Conservation (phyloP, 1,284 basidiomycete species). For the Naganishia liquefaciens region DNA sequence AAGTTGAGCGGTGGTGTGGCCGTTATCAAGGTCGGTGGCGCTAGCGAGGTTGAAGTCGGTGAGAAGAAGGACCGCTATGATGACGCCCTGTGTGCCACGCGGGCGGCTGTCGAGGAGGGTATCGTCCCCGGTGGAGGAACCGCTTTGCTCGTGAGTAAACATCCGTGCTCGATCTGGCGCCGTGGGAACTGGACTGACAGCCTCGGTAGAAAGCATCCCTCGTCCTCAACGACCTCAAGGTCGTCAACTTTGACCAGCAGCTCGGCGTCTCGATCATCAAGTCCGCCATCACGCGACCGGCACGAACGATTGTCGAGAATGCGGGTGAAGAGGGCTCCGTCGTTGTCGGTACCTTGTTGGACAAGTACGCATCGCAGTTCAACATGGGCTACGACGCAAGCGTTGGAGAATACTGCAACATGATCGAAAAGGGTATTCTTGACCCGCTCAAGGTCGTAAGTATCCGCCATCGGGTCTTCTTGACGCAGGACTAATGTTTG, state of each 20-base stretch:
- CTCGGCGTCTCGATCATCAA: conserved; percentile 93
- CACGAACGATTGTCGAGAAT: conserved; percentile 88
- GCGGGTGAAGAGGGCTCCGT: conserved; percentile 94
- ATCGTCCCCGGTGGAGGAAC: conserved; percentile 95
- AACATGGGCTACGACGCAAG: conserved; percentile 86
- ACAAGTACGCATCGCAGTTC: conserved; percentile 73
- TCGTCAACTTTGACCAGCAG: conserved; percentile 95
- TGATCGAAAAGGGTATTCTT: conserved; percentile 91
- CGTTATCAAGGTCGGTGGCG: conserved; percentile 96
- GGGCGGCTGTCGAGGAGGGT: conserved; percentile 96
- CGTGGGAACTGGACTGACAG: conserved; percentile 10
- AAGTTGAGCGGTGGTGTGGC: conserved; percentile 96
- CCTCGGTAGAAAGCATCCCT: conserved; percentile 80
- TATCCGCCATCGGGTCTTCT: neutral
- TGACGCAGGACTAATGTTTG: too few species aligned
- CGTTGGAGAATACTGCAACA: conserved; percentile 89
- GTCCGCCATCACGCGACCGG: conserved; percentile 78
- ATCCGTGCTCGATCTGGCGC: conserved; percentile 30
- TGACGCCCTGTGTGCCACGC: conserved; percentile 94
- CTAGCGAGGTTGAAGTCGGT: conserved; percentile 91
- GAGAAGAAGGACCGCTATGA: conserved; percentile 99
- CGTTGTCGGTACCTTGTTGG: conserved; percentile 81
- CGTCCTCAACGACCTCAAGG: conserved; percentile 73
- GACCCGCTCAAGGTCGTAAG: conserved; percentile 87
- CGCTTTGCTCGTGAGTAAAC: conserved; percentile 58